Evolutionary conservation across 2,329 filamentous ascomycete species (phyloP).

Genomic region (Fusarium sublunatum): DNA sequence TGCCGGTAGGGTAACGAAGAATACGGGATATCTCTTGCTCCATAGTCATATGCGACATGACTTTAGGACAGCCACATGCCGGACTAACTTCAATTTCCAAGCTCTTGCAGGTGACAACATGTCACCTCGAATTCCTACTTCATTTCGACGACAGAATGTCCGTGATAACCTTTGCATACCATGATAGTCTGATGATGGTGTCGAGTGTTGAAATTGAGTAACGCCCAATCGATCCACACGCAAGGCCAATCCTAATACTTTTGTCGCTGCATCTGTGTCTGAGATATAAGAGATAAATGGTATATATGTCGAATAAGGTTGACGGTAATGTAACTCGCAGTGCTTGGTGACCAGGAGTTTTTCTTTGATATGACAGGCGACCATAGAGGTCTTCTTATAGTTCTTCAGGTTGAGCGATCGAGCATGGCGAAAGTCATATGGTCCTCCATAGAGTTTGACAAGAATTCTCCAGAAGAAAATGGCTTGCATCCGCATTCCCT

Average conservation of each 20-base stretch:
- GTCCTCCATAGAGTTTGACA: slow-evolving; percentile 33
- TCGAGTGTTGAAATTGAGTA: slow-evolving; percentile 9
- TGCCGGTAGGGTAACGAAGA: neutral
- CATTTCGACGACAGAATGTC: neutral
- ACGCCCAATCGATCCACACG: neutral
- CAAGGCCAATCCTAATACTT: neutral
- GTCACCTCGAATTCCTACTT: neutral
- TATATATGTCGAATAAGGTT: neutral
- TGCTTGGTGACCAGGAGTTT: neutral
- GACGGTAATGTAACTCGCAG: too few relatives aligned
- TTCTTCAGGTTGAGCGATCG: neutral
- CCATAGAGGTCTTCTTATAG: slow-evolving; percentile 30
- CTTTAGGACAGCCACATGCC: slow-evolving; percentile 7
- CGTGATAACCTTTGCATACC: neutral
- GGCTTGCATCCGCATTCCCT: slow-evolving; percentile 42
- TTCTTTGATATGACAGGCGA: neutral
- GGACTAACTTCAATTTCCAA: slow-evolving; percentile 11
- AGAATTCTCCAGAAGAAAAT: slow-evolving; percentile 38
- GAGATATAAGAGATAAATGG: neutral
- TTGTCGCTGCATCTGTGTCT: neutral
- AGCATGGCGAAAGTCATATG: slow-evolving; percentile 23
- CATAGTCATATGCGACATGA: slow-evolving; percentile 12
- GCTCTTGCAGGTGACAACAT: slow-evolving; percentile 9
- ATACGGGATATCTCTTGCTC: slow-evolving; percentile 24
- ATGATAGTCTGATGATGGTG: neutral